Evolutionary conservation across 371 early-diverging fungal genomes (phyloP).

Genomic region (Mucor racemosus): DNA sequence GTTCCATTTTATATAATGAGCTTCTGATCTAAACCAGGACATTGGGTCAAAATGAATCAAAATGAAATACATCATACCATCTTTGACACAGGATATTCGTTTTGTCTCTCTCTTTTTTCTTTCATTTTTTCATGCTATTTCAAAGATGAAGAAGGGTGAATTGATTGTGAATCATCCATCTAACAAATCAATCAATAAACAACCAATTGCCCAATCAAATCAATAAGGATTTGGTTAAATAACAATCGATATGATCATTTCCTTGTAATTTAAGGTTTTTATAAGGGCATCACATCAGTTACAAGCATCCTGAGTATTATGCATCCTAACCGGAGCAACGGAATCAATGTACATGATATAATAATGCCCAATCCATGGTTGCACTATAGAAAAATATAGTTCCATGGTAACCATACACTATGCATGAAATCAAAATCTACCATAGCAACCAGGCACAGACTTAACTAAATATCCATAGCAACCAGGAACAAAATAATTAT

Average conservation of each 20-base stretch:
- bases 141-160: not conserved
- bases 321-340: not conserved
- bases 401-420: not conserved
- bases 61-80: not conserved
- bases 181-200: too few relatives aligned
- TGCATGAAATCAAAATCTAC: not conserved
- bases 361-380: constrained; percentile 10
- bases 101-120: not conserved
- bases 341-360: not conserved
- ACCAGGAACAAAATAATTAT: too few relatives aligned
- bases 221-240: not conserved
- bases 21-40: not conserved
- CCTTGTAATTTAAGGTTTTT: not conserved
- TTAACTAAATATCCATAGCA: not conserved
- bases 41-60: not conserved
- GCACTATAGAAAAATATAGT: not conserved
- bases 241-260: not conserved
- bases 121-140: not conserved
- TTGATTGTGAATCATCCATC: not conserved
- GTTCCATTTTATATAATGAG: not conserved
- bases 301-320: not conserved
- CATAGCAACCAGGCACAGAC: not conserved
- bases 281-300: too few relatives aligned
- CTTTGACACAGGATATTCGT: not conserved
- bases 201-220: not conserved